Conservation (phyloP, 2,329 filamentous ascomycete genomes). For the Venturia pyrina region DNA sequence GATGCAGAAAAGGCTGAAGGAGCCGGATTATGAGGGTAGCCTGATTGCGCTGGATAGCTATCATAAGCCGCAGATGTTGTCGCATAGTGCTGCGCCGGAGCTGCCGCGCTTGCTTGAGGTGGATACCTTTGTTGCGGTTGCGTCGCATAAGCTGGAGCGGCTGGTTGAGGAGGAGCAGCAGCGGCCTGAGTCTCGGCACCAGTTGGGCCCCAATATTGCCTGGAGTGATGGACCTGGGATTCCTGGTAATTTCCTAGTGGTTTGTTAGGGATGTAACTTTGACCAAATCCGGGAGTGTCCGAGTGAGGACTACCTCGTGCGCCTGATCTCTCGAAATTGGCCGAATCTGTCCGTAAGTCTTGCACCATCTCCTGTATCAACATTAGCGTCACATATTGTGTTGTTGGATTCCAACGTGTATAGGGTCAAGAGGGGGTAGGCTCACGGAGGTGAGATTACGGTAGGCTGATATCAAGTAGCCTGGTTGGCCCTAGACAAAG, state of each 20-base stretch:
- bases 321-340: slow-evolving; percentile 31
- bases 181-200: neutral
- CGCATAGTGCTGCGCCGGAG: neutral
- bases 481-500: slow-evolving; percentile 28
- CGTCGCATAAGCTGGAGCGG: slow-evolving; percentile 1
- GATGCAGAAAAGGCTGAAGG: neutral
- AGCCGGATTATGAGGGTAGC: neutral
- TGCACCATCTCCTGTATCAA: slow-evolving; percentile 37
- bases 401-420: neutral
- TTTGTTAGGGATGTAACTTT: slow-evolving; percentile 34
- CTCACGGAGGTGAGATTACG: slow-evolving; percentile 40
- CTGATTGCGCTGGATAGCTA: neutral
- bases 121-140: slow-evolving; percentile 18
- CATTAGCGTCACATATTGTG: slow-evolving; percentile 5
- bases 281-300: slow-evolving; percentile 25
- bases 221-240: slow-evolving; percentile 31
- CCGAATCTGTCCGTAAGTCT: slow-evolving; percentile 38
- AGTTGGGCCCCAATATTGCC: slow-evolving; percentile 30
- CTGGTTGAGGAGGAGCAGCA: neutral
- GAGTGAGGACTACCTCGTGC: slow-evolving; percentile 37
- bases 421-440: neutral
- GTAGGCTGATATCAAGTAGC: slow-evolving; percentile 43
- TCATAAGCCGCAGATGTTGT: neutral
- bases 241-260: slow-evolving; percentile 35
- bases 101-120: neutral